Evolutionary conservation across 2,329 filamentous ascomycete species (phyloP).

Genomic region (Colletotrichum tropicicola): DNA sequence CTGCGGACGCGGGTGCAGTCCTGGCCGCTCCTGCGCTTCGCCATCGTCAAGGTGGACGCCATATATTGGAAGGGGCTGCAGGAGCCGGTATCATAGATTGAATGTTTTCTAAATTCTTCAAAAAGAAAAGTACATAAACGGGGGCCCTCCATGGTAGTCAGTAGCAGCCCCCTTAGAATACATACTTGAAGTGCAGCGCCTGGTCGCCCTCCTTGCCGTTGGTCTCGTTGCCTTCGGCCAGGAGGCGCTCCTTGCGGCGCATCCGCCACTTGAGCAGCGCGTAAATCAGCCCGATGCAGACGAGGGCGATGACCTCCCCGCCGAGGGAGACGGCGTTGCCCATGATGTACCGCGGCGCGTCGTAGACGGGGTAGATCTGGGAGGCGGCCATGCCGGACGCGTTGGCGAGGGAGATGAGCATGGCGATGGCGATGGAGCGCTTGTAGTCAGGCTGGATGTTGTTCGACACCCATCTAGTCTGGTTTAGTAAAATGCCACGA

Average conservation of each 20-base stretch:
- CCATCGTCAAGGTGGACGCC: conserved; percentile 34
- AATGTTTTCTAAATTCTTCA: not conserved
- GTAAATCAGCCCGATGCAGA: not conserved
- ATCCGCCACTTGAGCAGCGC: not conserved
- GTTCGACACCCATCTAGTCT: conserved; percentile 26
- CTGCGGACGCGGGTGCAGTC: conserved; percentile 32
- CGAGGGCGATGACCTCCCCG: not conserved
- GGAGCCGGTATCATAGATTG: not conserved
- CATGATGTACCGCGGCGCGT: not conserved
- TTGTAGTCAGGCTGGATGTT: conserved; percentile 27
- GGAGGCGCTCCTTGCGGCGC: not conserved
- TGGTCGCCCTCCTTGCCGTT: conserved; percentile 1
- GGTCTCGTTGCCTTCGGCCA: not conserved
- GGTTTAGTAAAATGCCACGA: too few species aligned
- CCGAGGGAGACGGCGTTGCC: not conserved
- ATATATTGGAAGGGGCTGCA: conserved; percentile 32
- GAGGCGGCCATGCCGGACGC: conserved; percentile 9
- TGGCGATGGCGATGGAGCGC: conserved; percentile 22
- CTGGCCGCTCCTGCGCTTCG: conserved; percentile 34
- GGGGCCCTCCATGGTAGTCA: not conserved
- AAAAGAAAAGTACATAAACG: not conserved
- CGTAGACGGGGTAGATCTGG: conserved; percentile 6
- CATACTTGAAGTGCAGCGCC: not conserved
- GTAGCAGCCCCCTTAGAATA: conserved; percentile 1
- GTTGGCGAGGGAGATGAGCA: conserved; percentile 23